phyloP scores from a whole-genome alignment of 768 basidiomycete species.

The Boletus rufocinnamomeus region DNA sequence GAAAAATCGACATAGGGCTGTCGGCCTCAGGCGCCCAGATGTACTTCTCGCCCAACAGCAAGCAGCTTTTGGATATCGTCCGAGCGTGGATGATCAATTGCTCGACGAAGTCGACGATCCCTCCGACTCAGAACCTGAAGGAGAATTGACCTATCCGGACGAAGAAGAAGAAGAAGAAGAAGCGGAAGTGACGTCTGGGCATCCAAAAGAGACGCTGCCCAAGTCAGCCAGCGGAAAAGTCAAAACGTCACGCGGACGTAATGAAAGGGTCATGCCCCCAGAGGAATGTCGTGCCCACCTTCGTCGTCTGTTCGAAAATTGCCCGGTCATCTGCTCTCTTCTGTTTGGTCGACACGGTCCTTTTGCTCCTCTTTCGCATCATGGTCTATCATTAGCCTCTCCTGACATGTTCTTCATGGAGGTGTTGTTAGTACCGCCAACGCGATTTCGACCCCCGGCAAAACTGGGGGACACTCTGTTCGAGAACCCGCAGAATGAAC shows the following conservation, averaged over 20 bases:
- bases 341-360: slow-evolving; percentile 94
- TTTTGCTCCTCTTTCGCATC: slow-evolving; percentile 60
- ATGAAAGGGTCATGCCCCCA: slow-evolving; percentile 87
- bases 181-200: slow-evolving; percentile 37
- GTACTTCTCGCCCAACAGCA: slow-evolving; percentile 59
- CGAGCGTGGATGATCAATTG: slow-evolving; percentile 27
- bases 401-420: slow-evolving; percentile 99
- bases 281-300: slow-evolving; percentile 95
- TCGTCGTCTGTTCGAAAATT: slow-evolving; percentile 83
- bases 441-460: slow-evolving; percentile 92
- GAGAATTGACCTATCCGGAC: slow-evolving; percentile 50
- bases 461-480: slow-evolving; percentile 91
- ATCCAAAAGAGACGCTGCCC: slow-evolving; percentile 46
- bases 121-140: slow-evolving; percentile 51
- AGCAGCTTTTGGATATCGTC: slow-evolving; percentile 26
- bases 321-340: slow-evolving; percentile 77
- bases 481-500: slow-evolving; percentile 95
- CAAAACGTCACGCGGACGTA: slow-evolving; percentile 76
- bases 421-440: slow-evolving; percentile 87
- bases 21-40: slow-evolving; percentile 68
- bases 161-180: slow-evolving; percentile 58
- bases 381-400: slow-evolving; percentile 66
- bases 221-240: slow-evolving; percentile 75
- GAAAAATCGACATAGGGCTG: slow-evolving; percentile 56
- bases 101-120: slow-evolving; percentile 50